phyloP scores from a whole-genome alignment of 345 rosid species.

The Eucalyptus pumila region DNA sequence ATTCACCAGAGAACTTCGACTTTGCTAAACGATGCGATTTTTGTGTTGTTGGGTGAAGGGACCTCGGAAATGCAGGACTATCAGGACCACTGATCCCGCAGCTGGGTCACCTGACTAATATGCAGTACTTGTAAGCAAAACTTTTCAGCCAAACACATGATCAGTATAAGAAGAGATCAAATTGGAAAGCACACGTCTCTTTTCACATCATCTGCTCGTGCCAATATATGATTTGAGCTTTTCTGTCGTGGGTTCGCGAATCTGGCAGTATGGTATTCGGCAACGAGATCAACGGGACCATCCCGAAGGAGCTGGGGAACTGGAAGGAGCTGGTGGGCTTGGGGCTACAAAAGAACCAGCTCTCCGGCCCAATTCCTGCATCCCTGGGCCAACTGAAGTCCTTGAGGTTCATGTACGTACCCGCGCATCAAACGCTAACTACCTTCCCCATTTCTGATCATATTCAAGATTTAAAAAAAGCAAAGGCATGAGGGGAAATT shows the following conservation, averaged over 20 bases:
- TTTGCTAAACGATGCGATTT: not conserved
- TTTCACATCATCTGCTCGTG: not conserved
- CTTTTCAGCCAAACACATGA: not conserved
- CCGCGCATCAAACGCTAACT: not conserved
- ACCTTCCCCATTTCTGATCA: not conserved
- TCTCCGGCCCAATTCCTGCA: slow-evolving; percentile 24
- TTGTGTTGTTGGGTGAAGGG: slow-evolving; percentile 6
- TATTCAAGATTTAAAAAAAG: not conserved
- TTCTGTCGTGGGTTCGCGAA: no score
- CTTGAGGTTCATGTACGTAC: slow-evolving; percentile 18
- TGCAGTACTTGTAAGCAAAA: slow-evolving; percentile 29
- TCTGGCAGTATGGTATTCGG: slow-evolving; percentile 5
- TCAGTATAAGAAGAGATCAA: not conserved
- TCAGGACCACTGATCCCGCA: slow-evolving; percentile 28
- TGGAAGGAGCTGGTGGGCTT: slow-evolving; percentile 19
- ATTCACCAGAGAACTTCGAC: not conserved
- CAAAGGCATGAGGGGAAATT: not conserved
- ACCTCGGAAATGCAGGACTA: slow-evolving; percentile 24
- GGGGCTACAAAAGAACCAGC: slow-evolving; percentile 13
- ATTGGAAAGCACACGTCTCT: not conserved
- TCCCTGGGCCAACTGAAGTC: slow-evolving; percentile 21
- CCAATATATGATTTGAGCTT: not conserved
- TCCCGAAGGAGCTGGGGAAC: slow-evolving; percentile 23
- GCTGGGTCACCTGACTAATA: slow-evolving; percentile 25
- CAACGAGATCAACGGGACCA: slow-evolving; percentile 14